These are phyloP conservation scores for Paramecium sonneborni DNA, from an alignment of 73 alveolate species.

Conservation along the genomic window DNA sequence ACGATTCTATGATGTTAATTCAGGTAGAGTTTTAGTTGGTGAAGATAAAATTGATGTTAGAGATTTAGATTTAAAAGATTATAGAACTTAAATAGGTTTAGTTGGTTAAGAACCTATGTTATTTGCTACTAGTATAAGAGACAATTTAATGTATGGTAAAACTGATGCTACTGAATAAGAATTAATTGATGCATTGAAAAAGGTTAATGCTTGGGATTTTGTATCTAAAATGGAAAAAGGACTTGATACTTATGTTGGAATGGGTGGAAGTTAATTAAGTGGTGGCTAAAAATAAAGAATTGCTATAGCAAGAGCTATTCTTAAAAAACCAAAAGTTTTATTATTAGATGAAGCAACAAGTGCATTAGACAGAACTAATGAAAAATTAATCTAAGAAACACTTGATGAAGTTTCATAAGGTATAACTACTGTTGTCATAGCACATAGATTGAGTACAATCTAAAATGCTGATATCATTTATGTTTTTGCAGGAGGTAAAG, in stretches of 20 bases:
- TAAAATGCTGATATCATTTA: constrained; percentile 79
- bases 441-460: constrained; percentile 86
- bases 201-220: constrained; percentile 78
- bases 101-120: constrained; percentile 94
- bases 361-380: constrained; percentile 69
- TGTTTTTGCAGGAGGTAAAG: constrained; percentile 76
- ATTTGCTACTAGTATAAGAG: constrained; percentile 81
- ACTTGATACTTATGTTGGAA: constrained; percentile 66
- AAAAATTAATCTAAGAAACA: constrained; percentile 56
- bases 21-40: constrained; percentile 72
- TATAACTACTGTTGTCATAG: constrained; percentile 78
- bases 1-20: constrained; percentile 77
- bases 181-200: constrained; percentile 81
- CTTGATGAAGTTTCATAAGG: constrained; percentile 64
- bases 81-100: constrained; percentile 85
- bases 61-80: constrained; percentile 51
- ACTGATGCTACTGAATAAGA: constrained; percentile 90
- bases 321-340: constrained; percentile 66
- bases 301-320: constrained; percentile 74
- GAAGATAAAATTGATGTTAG: constrained; percentile 70
- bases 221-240: constrained; percentile 34
- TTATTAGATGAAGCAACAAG: constrained; percentile 75
- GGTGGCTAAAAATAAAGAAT: constrained; percentile 74
- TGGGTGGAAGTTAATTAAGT: constrained; percentile 66
- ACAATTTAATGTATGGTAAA: constrained; percentile 80